Evolutionary conservation across 225 moss, liverwort and hornwort species (phyloP).

Genomic region (Pseudoscleropodium purum): DNA sequence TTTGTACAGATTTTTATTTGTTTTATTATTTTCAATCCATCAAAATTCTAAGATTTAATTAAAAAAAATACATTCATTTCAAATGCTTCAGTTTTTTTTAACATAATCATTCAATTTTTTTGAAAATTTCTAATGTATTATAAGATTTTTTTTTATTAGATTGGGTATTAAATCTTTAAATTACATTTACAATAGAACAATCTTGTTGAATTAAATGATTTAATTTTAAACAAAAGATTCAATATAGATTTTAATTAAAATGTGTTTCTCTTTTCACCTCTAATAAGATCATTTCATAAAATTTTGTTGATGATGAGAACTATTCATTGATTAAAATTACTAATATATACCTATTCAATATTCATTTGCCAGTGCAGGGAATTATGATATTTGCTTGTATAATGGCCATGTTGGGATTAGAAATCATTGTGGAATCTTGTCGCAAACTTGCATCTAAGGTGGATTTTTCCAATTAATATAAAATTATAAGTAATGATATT

Average conservation of each 20-base stretch:
- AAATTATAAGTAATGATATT: no score
- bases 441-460: background rate
- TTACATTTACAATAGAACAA: background rate
- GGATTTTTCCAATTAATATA: no score
- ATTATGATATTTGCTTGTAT: background rate
- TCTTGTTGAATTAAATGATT: background rate
- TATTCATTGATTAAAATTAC: background rate
- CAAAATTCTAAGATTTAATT: no score
- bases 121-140: rapidly evolving
- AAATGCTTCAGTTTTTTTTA: background rate
- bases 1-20: background rate
- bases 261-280: background rate
- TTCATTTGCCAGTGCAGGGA: background rate
- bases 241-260: background rate
- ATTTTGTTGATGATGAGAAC: background rate
- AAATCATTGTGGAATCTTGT: background rate
- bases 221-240: no score
- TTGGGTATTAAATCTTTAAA: background rate
- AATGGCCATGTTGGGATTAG: background rate
- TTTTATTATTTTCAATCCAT: background rate
- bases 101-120: no score
- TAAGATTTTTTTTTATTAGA: background rate
- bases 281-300: background rate
- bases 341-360: background rate
- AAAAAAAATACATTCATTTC: background rate